A percentile compares a stretch with the other conserved stretches of the same genome.
phyloP scores from a whole-genome alignment of 2,329 filamentous ascomycete genomes.

The Lecanicillium sp. region DNA sequence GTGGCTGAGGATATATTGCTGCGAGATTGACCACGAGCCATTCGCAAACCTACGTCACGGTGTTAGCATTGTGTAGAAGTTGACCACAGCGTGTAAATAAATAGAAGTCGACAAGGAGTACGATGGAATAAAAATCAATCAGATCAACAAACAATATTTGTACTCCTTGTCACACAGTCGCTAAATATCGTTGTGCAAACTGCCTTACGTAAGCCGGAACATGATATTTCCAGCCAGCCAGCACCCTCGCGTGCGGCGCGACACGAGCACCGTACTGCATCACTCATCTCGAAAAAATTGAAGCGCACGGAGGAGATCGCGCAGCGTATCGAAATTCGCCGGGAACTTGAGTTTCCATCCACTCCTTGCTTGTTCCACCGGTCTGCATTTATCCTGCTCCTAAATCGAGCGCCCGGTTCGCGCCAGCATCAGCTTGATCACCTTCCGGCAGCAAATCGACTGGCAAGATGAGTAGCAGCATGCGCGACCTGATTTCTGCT shows the following conservation, averaged over 20 bases:
- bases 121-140: too few relatives aligned
- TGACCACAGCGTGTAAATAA: too few relatives aligned
- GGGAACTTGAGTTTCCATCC: not conserved
- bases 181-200: too few relatives aligned
- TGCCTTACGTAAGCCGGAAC: slow-evolving; percentile 15
- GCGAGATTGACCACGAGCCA: too few relatives aligned
- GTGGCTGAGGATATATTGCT: too few relatives aligned
- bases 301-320: slow-evolving; percentile 12
- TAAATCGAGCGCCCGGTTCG: not conserved
- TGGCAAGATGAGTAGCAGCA: slow-evolving; percentile 53
- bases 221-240: slow-evolving; percentile 14
- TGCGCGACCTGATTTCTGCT: slow-evolving; percentile 74
- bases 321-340: not conserved
- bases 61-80: too few relatives aligned
- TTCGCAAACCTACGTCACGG: too few relatives aligned
- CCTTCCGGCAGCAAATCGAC: slow-evolving; percentile 14
- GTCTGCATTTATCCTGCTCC: not conserved
- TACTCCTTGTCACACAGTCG: too few relatives aligned
- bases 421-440: slow-evolving; percentile 1
- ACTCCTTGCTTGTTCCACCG: not conserved
- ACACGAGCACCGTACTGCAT: slow-evolving; percentile 7
- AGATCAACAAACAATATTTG: too few relatives aligned
- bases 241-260: slow-evolving; percentile 12
- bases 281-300: slow-evolving; percentile 8
- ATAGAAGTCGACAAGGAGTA: too few relatives aligned